These are phyloP conservation scores for Dactylorhiza incarnata DNA, from an alignment of 106 monocot species.

Conservation along the genomic window DNA sequence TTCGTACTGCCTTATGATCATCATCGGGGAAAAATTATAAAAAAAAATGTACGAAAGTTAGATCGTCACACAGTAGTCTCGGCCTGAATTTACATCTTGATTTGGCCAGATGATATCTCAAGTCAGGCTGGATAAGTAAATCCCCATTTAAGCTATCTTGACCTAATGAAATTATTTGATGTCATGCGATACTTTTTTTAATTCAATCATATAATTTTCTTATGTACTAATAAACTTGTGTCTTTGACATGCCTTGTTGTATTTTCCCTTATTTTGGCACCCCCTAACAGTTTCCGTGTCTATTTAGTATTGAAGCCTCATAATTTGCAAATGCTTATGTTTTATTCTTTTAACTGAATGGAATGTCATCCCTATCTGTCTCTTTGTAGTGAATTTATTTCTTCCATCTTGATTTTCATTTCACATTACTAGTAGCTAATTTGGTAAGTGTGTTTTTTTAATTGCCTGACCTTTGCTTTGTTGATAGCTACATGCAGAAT, in stretches of 20 bases:
- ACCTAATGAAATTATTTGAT: not conserved
- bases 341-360: not conserved
- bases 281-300: not conserved
- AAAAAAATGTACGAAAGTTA: too few relatives aligned
- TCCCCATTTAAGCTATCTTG: too few relatives aligned
- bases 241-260: not conserved
- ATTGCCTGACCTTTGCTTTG: conserved; percentile 12
- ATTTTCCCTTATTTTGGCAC: not conserved
- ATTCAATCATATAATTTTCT: not conserved
- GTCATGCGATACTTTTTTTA: not conserved
- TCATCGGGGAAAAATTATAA: too few relatives aligned
- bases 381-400: not conserved
- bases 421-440: not conserved
- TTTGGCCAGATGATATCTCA: too few relatives aligned
- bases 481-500: conserved; percentile 80
- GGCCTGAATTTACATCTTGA: too few relatives aligned
- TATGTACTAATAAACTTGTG: not conserved
- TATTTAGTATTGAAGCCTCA: not conserved
- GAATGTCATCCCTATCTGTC: not conserved
- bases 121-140: too few relatives aligned
- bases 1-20: too few relatives aligned
- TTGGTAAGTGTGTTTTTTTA: not conserved
- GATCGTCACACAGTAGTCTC: too few relatives aligned
- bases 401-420: not conserved
- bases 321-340: not conserved